A percentile compares a stretch with the other conserved stretches of the same genome.
Evolutionary conservation across 2,329 filamentous ascomycete species (phyloP).

Genomic region (Teratosphaeria gauchensis): DNA sequence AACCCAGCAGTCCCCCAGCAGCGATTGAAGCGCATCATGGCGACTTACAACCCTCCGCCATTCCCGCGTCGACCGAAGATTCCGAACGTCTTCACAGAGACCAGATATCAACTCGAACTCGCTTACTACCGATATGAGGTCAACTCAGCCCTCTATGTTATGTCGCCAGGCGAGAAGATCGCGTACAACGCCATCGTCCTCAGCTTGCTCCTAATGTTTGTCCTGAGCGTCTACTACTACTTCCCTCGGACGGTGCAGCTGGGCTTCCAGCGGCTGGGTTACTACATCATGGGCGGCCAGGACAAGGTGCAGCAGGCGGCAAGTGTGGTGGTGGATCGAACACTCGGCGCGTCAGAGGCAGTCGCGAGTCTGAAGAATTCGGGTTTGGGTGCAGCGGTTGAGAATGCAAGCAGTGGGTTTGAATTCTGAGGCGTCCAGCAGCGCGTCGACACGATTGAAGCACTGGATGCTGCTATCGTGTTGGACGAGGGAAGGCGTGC

Average conservation of each 20-base stretch:
- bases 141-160: constrained; percentile 20
- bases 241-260: constrained; percentile 9
- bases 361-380: not conserved
- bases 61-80: constrained; percentile 15
- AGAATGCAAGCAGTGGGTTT: not conserved
- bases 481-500: not conserved
- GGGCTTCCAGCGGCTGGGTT: constrained; percentile 9
- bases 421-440: not conserved
- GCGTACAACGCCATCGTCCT: constrained; percentile 18
- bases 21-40: constrained; percentile 8
- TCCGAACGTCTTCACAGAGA: constrained; percentile 10
- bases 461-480: not conserved
- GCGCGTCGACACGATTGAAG: not conserved
- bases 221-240: constrained; percentile 14
- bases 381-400: not conserved
- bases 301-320: not conserved
- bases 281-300: constrained; percentile 13
- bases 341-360: not conserved
- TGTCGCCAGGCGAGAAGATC: constrained; percentile 19
- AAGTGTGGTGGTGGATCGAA: not conserved
- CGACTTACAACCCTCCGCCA: constrained; percentile 16
- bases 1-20: not conserved
- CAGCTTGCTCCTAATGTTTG: constrained; percentile 9
- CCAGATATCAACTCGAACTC: constrained; percentile 15
- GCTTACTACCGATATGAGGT: constrained; percentile 20